Conservation (phyloP, 371 early-diverging fungal species). For the Lichtheimia ramosa region DNA sequence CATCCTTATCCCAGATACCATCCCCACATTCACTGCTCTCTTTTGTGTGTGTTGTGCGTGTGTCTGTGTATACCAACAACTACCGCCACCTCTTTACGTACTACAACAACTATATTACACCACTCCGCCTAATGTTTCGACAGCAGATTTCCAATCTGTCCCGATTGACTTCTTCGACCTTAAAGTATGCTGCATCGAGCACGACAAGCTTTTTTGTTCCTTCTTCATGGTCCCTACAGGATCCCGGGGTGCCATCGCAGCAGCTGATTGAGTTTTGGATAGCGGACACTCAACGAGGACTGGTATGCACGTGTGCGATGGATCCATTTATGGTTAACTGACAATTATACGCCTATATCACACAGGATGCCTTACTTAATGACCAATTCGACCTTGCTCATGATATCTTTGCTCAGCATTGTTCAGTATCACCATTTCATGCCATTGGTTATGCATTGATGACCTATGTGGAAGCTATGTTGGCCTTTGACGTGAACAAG, state of each 20-base stretch:
- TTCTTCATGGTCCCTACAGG: constrained; percentile 21
- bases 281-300: constrained; percentile 43
- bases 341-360: neutral
- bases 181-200: constrained; percentile 40
- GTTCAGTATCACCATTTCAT: constrained; percentile 47
- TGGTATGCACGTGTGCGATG: constrained; percentile 27
- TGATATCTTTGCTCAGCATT: constrained; percentile 37
- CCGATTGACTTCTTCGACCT: constrained; percentile 35
- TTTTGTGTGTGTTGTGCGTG: too few species aligned
- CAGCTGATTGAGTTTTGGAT: constrained; percentile 42
- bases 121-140: constrained; percentile 27
- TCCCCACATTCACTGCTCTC: too few species aligned
- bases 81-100: too few species aligned
- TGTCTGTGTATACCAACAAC: too few species aligned
- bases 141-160: constrained; percentile 39
- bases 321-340: neutral
- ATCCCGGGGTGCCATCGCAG: constrained; percentile 28
- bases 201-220: constrained; percentile 26
- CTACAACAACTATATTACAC: too few species aligned
- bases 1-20: too few species aligned
- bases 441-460: constrained; percentile 49
- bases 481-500: constrained; percentile 39
- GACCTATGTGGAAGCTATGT: constrained; percentile 53
- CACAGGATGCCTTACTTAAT: constrained; percentile 46
- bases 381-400: constrained; percentile 48